Conservation (phyloP, 2,329 filamentous ascomycete species). For the Passalora sequoiae region DNA sequence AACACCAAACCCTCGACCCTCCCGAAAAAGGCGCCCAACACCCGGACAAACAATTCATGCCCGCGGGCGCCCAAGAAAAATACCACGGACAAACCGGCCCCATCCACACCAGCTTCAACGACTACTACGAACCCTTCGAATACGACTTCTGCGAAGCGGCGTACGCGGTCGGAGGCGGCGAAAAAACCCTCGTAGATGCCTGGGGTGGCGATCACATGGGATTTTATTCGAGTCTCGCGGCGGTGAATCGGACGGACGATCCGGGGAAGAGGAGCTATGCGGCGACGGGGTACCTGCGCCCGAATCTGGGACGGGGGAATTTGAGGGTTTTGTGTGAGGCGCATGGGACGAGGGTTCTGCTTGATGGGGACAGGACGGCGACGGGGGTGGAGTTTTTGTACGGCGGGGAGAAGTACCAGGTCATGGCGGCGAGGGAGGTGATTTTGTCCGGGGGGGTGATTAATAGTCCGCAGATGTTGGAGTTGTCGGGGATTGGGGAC, state of each 20-base stretch:
- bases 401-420: constrained; percentile 33
- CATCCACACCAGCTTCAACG: constrained; percentile 35
- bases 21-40: constrained; percentile 14
- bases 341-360: constrained; percentile 24
- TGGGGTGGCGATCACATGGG: constrained; percentile 34
- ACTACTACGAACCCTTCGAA: constrained; percentile 36
- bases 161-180: constrained; percentile 30
- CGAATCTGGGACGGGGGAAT: constrained; percentile 28
- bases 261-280: constrained; percentile 31
- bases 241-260: constrained; percentile 31
- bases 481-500: constrained; percentile 52
- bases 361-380: constrained; percentile 28
- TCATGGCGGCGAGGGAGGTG: constrained; percentile 38
- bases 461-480: constrained; percentile 49
- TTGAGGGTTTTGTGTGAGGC: constrained; percentile 33
- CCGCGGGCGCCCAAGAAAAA: constrained; percentile 25
- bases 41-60: constrained; percentile 18
- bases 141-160: constrained; percentile 35
- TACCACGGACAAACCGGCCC: constrained; percentile 34
- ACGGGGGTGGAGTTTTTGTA: constrained; percentile 41
- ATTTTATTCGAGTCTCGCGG: constrained; percentile 32
- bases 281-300: constrained; percentile 32
- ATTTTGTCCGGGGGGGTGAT: constrained; percentile 46
- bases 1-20: constrained; percentile 24
- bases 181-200: constrained; percentile 30